Evolutionary conservation across 2,329 filamentous ascomycete species (phyloP), one percentile per base, ranked within the genome.

Genomic region (Fusarium denticulatum): DNA sequence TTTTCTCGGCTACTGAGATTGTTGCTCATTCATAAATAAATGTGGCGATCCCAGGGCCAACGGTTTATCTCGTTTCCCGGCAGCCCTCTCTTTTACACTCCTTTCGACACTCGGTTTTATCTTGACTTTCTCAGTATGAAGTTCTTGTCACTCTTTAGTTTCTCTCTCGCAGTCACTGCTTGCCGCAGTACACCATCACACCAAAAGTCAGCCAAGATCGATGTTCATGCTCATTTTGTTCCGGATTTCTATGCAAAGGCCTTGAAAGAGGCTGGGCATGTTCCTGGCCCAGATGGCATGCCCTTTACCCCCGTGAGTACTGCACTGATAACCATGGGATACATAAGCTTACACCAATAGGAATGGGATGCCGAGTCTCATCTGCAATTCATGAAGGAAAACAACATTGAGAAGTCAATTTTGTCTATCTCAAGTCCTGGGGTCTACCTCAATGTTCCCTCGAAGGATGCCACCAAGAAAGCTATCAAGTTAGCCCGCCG

Each of bases 311-410:
- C 65, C 0, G 65, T 68, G 2, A 39, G 11, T 47, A 1, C 7
- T 5, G 1, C 20, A 14, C 10, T 20, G 2, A 39, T 1, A 8
- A 1, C 5, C 5, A 1, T n/a, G n/a, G n/a, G n/a, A n/a, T 2
- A 2, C 9, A 52, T 36, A 15, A 11, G 13, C 16, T 52, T 22
- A 52, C n/a, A 26, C 0, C 14, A 2, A 5, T 22, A 68, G 65
- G 47, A 28, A 18, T 68, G 65, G 65, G 47, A 61, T 28, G 64
- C 47, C 1, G 30, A 68, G 14, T 68, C 65, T 43, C 65, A 68
- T 30, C 24, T 68, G 5, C 30, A 68, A 14, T 68, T 68, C 0
- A 68, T 68, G 65, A 53, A 68, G 28, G 64, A 68, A 9, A 67
- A 68, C 11, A 49, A 62, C 4, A 68, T 68, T 3, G 56, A 68